Evolutionary conservation across 2,329 filamentous ascomycete species (phyloP).

Genomic region (Neonectria magnoliae): DNA sequence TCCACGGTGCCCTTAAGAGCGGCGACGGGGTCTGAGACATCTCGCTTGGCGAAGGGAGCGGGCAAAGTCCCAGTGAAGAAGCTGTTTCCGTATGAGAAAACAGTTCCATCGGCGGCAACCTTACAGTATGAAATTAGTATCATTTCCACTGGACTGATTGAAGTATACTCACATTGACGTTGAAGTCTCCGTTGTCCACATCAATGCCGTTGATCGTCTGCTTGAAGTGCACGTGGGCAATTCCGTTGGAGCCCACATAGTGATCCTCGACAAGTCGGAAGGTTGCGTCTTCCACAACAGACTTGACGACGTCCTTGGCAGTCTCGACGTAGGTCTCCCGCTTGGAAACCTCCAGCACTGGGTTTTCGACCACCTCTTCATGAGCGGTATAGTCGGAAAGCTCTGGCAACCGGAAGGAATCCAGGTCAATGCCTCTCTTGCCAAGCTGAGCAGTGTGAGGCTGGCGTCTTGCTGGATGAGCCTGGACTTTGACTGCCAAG

Average conservation of each 20-base stretch:
- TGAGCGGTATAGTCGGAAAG: constrained; percentile 44
- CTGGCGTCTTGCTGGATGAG: constrained; percentile 44
- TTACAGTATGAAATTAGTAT: constrained; percentile 5
- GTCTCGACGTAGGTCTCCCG: constrained; percentile 54
- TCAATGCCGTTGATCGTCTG: constrained; percentile 67
- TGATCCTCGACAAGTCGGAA: constrained; percentile 64
- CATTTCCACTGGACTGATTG: rapidly evolving
- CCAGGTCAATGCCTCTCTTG: constrained; percentile 47
- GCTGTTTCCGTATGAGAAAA: constrained; percentile 67
- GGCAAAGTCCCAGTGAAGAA: constrained; percentile 57
- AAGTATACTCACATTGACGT: constrained; percentile 63
- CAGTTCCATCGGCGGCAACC: constrained; percentile 61
- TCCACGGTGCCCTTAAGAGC: constrained; percentile 55
- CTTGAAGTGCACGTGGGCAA: constrained; percentile 68
- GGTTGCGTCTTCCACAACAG: constrained; percentile 46
- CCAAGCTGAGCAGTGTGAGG: constrained; percentile 36
- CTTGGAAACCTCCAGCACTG: constrained; percentile 37
- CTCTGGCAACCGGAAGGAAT: constrained; percentile 46
- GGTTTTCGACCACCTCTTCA: constrained; percentile 30
- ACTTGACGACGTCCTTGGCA: constrained; percentile 57
- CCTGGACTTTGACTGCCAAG: constrained; percentile 44
- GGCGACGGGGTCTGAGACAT: constrained; percentile 53
- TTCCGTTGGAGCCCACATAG: constrained; percentile 64
- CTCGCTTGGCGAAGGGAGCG: constrained; percentile 52
- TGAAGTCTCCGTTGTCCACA: constrained; percentile 69